These are phyloP conservation scores for Pleurotus citrinopileatus DNA, from an alignment of 768 basidiomycete species.

Conservation along the genomic window DNA sequence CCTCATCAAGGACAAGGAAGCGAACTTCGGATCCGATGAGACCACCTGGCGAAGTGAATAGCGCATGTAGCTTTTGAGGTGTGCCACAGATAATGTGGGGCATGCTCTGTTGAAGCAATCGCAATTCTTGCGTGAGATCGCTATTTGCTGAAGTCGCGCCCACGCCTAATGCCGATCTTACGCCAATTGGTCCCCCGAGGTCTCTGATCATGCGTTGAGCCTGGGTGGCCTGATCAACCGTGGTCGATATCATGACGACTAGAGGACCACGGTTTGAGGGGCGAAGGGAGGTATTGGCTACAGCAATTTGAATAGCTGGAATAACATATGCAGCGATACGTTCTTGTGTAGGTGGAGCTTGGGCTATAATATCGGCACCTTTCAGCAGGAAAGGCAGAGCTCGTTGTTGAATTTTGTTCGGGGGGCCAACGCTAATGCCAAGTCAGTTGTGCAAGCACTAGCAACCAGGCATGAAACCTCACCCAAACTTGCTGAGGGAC, in stretches of 20 bases:
- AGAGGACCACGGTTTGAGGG: conserved; percentile 74
- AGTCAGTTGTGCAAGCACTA: conserved; percentile 5
- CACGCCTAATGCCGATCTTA: conserved; percentile 86
- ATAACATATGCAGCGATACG: conserved; percentile 97
- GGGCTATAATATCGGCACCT: conserved; percentile 96
- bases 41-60: conserved; percentile 80
- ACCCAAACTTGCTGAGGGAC: conserved; percentile 94
- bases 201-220: conserved; percentile 95
- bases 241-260: conserved; percentile 94
- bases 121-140: conserved; percentile 73
- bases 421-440: conserved; percentile 78
- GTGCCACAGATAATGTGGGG: conserved; percentile 97
- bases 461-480: conserved; percentile 26
- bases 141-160: conserved; percentile 65
- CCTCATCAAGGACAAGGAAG: conserved; percentile 94
- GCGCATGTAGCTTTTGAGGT: conserved; percentile 91
- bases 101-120: conserved; percentile 84
- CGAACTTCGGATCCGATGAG: conserved; percentile 82
- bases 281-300: conserved; percentile 57
- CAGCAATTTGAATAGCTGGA: conserved; percentile 80
- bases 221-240: conserved; percentile 97
- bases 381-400: conserved; percentile 93
- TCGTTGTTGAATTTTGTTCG: conserved; percentile 98
- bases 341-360: conserved; percentile 98
- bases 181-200: conserved; percentile 89